phyloP scores from a whole-genome alignment of 441 rosid genomes.

The Gossypium aridum region DNA sequence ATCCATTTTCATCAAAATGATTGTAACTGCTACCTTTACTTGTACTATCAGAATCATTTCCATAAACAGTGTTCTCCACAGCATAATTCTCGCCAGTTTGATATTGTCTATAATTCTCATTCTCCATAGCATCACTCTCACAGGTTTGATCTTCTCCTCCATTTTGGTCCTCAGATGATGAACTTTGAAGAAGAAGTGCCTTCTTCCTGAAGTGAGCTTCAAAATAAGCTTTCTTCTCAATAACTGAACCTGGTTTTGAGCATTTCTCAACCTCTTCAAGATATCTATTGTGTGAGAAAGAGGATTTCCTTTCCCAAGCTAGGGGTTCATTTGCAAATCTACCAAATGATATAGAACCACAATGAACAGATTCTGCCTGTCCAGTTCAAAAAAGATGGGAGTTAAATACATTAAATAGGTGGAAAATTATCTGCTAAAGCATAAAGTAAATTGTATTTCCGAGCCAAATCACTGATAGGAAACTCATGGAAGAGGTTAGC shows the following conservation, averaged over 20 bases:
- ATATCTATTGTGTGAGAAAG: constrained; percentile 74
- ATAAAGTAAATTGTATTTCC: background rate
- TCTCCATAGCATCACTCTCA: constrained; percentile 25
- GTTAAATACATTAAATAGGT: background rate
- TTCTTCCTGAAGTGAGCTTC: constrained; percentile 83
- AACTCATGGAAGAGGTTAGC: background rate
- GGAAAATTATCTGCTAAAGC: background rate
- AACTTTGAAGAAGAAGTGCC: constrained; percentile 40
- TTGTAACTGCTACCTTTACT: constrained; percentile 19
- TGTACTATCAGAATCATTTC: constrained; percentile 24
- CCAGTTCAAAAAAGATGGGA: constrained; percentile 13
- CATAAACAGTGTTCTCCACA: constrained; percentile 16
- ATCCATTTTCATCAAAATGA: constrained; percentile 24
- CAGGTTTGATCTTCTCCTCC: constrained; percentile 22
- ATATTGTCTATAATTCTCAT: constrained; percentile 12
- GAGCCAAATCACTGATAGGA: background rate
- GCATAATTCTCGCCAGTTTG: constrained; percentile 18
- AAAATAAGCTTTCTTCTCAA: constrained; percentile 63
- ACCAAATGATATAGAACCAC: constrained; percentile 84
- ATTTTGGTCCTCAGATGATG: constrained; percentile 32
- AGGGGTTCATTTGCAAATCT: constrained; percentile 73
- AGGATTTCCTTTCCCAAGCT: constrained; percentile 79
- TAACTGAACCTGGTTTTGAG: constrained; percentile 78
- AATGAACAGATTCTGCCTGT: constrained; percentile 60
- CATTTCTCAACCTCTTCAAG: constrained; percentile 88